phyloP scores from a whole-genome alignment of 2,329 filamentous ascomycete genomes.

The Drechslerella dactyloides region DNA sequence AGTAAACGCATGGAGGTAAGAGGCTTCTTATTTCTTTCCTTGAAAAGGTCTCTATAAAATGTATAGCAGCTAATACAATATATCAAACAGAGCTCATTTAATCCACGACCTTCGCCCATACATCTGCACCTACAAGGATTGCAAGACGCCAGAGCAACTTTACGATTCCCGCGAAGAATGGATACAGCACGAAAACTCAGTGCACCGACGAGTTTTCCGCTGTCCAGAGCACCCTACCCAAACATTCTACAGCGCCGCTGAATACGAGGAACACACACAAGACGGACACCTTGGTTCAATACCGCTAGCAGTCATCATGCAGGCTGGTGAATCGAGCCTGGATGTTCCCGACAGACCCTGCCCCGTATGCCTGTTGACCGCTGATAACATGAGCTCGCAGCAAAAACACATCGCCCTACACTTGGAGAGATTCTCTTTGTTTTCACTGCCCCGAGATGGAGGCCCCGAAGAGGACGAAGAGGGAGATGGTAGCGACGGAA shows the following conservation, averaged over 20 bases:
- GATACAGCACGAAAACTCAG: slow-evolving; percentile 35
- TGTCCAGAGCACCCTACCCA: slow-evolving; percentile 25
- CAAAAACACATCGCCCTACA: slow-evolving; percentile 43
- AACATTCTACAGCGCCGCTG: slow-evolving; percentile 6
- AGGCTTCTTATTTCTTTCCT: not conserved
- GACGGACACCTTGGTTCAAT: slow-evolving; percentile 19
- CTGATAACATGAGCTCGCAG: slow-evolving; percentile 16
- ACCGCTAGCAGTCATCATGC: slow-evolving; percentile 14
- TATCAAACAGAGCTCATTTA: slow-evolving; percentile 25
- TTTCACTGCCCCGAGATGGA: slow-evolving; percentile 22
- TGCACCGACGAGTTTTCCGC: slow-evolving; percentile 23
- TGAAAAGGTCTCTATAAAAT: not conserved
- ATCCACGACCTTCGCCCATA: slow-evolving; percentile 42
- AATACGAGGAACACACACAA: slow-evolving; percentile 24
- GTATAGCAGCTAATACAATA: not conserved
- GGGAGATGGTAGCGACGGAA: too few relatives aligned
- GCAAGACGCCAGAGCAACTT: slow-evolving; percentile 37
- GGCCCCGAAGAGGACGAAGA: too few relatives aligned
- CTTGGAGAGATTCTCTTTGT: slow-evolving; percentile 35
- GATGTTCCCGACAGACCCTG: slow-evolving; percentile 30
- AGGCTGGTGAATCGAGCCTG: slow-evolving; percentile 28
- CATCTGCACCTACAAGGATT: slow-evolving; percentile 41
- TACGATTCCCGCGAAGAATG: slow-evolving; percentile 43
- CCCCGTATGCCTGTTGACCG: slow-evolving; percentile 24
- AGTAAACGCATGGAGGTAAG: slow-evolving; percentile 38